phyloP scores from a whole-genome alignment of 495 filamentous ascomycete genomes.

The Cryomyces minteri region DNA sequence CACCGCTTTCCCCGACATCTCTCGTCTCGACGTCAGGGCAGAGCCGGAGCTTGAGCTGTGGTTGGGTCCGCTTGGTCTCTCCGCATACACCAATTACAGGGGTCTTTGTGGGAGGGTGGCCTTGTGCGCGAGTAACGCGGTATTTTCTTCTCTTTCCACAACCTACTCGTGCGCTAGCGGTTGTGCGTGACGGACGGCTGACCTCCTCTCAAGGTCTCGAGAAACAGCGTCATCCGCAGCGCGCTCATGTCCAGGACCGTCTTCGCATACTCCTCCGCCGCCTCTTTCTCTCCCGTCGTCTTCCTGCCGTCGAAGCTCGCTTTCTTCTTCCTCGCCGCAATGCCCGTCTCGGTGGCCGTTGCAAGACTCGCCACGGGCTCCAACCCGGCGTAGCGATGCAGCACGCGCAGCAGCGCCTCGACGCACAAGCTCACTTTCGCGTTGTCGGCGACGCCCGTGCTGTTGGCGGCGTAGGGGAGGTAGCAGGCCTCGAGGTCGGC shows the following conservation, averaged over 20 bases:
- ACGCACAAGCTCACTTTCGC: slow-evolving; percentile 61
- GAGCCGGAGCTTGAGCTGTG: no score
- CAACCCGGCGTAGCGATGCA: slow-evolving; percentile 26
- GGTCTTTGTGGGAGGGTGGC: no score
- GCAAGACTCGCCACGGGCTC: slow-evolving; percentile 27
- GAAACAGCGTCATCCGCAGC: neutral
- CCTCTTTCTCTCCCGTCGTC: slow-evolving; percentile 20
- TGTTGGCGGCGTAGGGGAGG: slow-evolving; percentile 53
- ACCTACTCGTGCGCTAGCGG: no score
- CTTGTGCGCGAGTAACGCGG: no score
- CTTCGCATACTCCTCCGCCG: slow-evolving; percentile 19
- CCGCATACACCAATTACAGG: no score
- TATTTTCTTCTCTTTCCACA: no score
- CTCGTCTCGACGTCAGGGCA: no score
- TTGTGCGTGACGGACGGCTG: neutral
- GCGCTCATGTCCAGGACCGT: slow-evolving; percentile 13
- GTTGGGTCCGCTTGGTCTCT: no score
- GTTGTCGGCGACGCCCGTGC: slow-evolving; percentile 46
- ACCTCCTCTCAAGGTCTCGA: neutral
- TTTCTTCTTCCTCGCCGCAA: slow-evolving; percentile 37
- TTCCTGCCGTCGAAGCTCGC: slow-evolving; percentile 28
- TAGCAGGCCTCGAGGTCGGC: slow-evolving; percentile 40
- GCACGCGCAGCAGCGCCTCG: slow-evolving; percentile 47
- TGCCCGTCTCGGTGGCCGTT: slow-evolving; percentile 40
- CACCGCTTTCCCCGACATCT: no score